Evolutionary conservation across 768 basidiomycete genomes (phyloP), one percentile per base, ranked within the genome.

Genomic region (Pleurotus cornucopiae): DNA sequence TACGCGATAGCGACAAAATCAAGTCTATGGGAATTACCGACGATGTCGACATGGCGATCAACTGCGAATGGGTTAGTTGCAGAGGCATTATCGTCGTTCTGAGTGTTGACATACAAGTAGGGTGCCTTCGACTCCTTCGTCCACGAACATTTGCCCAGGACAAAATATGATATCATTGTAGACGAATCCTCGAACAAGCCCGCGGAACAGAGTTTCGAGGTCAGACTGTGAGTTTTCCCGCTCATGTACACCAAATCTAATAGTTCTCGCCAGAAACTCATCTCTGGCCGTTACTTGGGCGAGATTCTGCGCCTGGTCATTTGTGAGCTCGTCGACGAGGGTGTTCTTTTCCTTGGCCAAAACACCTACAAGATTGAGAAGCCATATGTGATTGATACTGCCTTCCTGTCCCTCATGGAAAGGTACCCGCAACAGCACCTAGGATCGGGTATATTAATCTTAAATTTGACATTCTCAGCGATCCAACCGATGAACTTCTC

Each of bases 361-460:
- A 93, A 96, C 69, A 97, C 96, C 1, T 98, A 98, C 82, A 98
- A 98, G 77, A 83, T 99, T 39, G 95, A 98, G 72, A 91, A 82
- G 61, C 84, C 94, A 16, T 94, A 94, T 68, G 86, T 82, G 25
- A 86, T 99, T 64, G 96, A 99, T 70, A 99, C 97, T 2, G 95
- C 96, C 1, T 98, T 98, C 78, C 75, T 99, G 59, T 95, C 93
- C 41, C 78, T 98, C 44, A 97, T 99, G 88, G 96, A 98, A 74
- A 91, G 86, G 93, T 89, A 59, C 53, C 41, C 55, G 20, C 18
- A 16, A 21, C 51, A 18, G 21, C n/a, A n/a, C 21, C 52, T 34
- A 34, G 30, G 30, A 1, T 34, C 9, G 30, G 46, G 43, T 56
- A 5, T 30, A 6, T 23, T 26, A 18, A 16, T 18, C 5, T 59